These are phyloP conservation scores for Starmerella vitae DNA, from an alignment of 805 yeast genomes.

Conservation along the genomic window DNA sequence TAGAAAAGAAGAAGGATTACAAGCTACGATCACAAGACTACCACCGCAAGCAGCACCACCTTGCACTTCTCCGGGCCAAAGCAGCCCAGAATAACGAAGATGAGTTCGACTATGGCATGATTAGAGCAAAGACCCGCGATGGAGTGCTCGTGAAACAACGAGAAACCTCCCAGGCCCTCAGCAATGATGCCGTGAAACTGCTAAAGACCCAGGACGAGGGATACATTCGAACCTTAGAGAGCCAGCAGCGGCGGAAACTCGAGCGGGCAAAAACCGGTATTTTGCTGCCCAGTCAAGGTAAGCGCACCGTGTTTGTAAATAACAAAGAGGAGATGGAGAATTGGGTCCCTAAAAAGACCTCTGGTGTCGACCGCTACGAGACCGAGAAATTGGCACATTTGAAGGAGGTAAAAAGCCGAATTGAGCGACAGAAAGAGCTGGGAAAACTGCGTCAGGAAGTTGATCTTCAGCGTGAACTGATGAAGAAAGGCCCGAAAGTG, in stretches of 20 bases:
- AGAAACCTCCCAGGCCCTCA: slow-evolving; percentile 32
- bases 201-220: slow-evolving; percentile 84
- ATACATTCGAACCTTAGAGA: slow-evolving; percentile 65
- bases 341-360: slow-evolving; percentile 36
- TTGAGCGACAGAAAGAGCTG: slow-evolving; percentile 59
- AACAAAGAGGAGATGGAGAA: slow-evolving; percentile 38
- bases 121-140: slow-evolving; percentile 48
- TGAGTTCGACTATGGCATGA: slow-evolving; percentile 94
- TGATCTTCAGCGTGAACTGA: slow-evolving; percentile 68
- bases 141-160: slow-evolving; percentile 57
- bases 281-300: slow-evolving; percentile 39
- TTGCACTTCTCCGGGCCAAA: slow-evolving; percentile 61
- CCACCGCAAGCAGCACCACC: slow-evolving; percentile 43
- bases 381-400: slow-evolving; percentile 49
- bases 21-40: slow-evolving; percentile 51
- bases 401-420: slow-evolving; percentile 45
- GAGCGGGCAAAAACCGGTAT: slow-evolving; percentile 36
- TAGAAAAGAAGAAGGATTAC: slow-evolving; percentile 88
- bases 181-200: slow-evolving; percentile 64
- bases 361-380: slow-evolving; percentile 7
- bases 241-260: slow-evolving; percentile 52
- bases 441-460: slow-evolving; percentile 54
- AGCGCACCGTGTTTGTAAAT: slow-evolving; percentile 79
- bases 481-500: slow-evolving; percentile 82
- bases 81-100: slow-evolving; percentile 74